These are phyloP conservation scores for Scopulariopsis brevicaulis DNA, from an alignment of 2,329 filamentous ascomycete species.

Conservation along the genomic window DNA sequence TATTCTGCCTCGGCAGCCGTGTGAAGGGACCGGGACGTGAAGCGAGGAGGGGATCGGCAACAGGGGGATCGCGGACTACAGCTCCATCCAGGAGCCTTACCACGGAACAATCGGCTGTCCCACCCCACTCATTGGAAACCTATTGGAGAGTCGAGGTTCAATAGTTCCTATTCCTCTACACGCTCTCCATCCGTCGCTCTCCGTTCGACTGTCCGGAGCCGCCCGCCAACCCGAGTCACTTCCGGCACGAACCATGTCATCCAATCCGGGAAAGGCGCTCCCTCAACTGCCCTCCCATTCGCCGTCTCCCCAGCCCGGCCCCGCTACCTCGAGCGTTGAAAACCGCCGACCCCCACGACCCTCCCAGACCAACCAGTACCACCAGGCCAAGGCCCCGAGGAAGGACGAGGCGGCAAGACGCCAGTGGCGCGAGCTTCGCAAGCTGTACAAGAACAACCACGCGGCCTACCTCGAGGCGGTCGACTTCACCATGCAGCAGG, in stretches of 20 bases:
- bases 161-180: not conserved
- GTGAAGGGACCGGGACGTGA: not conserved
- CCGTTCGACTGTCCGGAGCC: not conserved
- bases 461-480: constrained; percentile 64
- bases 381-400: constrained; percentile 39
- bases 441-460: constrained; percentile 28
- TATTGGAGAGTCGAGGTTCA: not conserved
- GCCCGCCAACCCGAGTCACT: not conserved
- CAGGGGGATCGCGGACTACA: not conserved
- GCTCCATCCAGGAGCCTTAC: not conserved
- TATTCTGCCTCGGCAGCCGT: not conserved
- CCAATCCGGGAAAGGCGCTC: constrained; percentile 36
- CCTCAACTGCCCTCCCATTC: constrained; percentile 29
- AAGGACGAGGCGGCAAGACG: constrained; percentile 68
- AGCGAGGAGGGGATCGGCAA: not conserved
- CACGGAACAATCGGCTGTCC: not conserved
- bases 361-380: constrained; percentile 16
- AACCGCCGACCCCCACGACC: constrained; percentile 25
- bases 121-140: not conserved
- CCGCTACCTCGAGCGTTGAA: constrained; percentile 36
- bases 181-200: not conserved
- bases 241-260: constrained; percentile 2
- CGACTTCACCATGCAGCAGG: constrained; percentile 53
- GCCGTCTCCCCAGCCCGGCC: constrained; percentile 25
- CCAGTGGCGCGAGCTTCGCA: constrained; percentile 75